Conservation (phyloP, 148 eudicot genomes). For the Mesembryanthemum crystallinum region DNA sequence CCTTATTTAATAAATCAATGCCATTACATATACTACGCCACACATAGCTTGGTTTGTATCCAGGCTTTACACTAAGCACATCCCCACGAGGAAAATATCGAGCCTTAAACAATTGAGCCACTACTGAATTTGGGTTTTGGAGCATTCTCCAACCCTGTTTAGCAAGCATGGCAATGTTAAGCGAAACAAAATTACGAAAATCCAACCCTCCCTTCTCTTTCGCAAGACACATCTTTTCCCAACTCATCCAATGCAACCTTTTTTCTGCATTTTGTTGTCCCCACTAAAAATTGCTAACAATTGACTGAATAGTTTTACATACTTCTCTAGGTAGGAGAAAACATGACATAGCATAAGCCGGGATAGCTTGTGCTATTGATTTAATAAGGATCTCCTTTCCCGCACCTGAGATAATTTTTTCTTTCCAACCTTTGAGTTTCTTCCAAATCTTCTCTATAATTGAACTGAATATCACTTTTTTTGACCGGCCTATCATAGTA, state of each 20-base stretch:
- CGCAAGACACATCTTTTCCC: background rate
- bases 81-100: background rate
- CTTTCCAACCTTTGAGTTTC: background rate
- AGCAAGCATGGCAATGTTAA: background rate
- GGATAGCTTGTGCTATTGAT: background rate
- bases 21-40: background rate
- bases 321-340: background rate
- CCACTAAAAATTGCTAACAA: background rate
- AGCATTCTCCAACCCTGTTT: background rate
- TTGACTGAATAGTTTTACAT: background rate
- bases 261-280: background rate
- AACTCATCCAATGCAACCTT: background rate
- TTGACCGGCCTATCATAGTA: background rate
- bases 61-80: background rate
- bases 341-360: background rate
- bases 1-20: background rate
- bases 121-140: background rate
- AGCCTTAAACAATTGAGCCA: background rate
- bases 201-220: background rate
- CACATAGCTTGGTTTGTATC: background rate
- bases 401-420: background rate
- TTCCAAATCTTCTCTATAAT: background rate
- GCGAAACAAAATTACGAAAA: background rate
- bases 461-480: background rate
- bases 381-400: background rate